These are phyloP conservation scores for Solanum phureja DNA, from an alignment of 257 asterid genomes.

Conservation along the genomic window DNA sequence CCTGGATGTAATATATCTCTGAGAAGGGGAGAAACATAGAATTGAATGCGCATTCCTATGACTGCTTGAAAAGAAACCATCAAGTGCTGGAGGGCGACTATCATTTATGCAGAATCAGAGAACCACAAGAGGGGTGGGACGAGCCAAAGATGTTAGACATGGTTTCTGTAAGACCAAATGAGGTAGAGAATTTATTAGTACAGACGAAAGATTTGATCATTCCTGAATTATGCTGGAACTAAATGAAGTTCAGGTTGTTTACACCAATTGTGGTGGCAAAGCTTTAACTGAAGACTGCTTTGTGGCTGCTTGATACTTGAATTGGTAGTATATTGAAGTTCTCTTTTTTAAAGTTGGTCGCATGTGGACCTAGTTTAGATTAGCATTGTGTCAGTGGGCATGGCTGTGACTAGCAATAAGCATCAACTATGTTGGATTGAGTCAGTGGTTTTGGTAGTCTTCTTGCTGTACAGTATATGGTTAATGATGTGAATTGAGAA, in stretches of 20 bases:
- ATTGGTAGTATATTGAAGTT: neutral
- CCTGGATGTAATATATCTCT: constrained; percentile 1
- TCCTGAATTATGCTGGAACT: neutral
- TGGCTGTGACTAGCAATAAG: neutral
- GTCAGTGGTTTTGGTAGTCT: neutral
- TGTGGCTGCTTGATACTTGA: neutral
- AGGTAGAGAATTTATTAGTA: neutral
- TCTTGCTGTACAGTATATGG: neutral
- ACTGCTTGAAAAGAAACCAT: neutral
- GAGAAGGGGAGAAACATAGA: neutral
- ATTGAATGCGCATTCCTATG: neutral
- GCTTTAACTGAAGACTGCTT: neutral
- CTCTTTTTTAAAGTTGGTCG: neutral
- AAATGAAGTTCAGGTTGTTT: neutral
- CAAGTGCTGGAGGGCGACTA: neutral
- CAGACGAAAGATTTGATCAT: neutral
- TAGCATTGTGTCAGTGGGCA: neutral
- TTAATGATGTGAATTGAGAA: neutral
- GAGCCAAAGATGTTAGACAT: neutral
- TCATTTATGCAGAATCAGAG: neutral
- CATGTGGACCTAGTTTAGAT: neutral
- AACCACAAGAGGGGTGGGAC: neutral
- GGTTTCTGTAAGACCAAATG: neutral
- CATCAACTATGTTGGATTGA: neutral
- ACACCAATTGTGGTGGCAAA: neutral